Percentiles rank a stretch among this genome's conserved stretches.
Conservation (phyloP, 2,329 filamentous ascomycete species). For the Fusarium avenaceum region DNA sequence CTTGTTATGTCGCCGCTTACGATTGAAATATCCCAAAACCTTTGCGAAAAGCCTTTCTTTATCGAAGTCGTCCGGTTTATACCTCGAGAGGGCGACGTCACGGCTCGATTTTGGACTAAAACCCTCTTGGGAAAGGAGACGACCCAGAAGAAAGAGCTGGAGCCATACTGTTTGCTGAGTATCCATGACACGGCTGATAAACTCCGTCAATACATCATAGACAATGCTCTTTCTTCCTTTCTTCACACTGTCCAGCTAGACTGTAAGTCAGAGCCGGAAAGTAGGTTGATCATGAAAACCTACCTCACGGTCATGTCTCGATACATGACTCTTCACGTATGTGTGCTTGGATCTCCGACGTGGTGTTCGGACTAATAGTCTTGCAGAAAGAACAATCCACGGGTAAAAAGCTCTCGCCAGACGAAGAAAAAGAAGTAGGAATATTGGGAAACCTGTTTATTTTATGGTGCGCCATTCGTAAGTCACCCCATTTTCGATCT, state of each 20-base stretch:
- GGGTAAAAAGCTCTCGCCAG: neutral
- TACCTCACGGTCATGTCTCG: conserved; percentile 41
- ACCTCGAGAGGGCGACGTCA: conserved; percentile 55
- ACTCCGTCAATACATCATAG: conserved; percentile 56
- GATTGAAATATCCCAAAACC: conserved; percentile 58
- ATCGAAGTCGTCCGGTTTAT: conserved; percentile 60
- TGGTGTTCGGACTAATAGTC: neutral
- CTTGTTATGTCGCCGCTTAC: conserved; percentile 44
- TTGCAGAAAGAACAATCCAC: neutral
- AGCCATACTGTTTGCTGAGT: conserved; percentile 58
- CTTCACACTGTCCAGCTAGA: conserved; percentile 42
- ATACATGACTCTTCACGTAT: conserved; percentile 45
- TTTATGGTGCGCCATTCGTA: conserved; percentile 64
- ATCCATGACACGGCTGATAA: conserved; percentile 53
- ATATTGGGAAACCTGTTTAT: conserved; percentile 59
- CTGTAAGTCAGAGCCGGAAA: neutral
- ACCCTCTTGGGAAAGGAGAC: conserved; percentile 40
- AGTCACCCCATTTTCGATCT: conserved; percentile 41
- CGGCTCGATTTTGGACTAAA: conserved; percentile 57
- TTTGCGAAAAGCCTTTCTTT: conserved; percentile 54
- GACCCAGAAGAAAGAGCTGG: conserved; percentile 52
- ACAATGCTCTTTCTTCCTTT: conserved; percentile 48
- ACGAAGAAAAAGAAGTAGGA: conserved; percentile 48
- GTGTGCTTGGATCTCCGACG: neutral
- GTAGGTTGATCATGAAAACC: conserved; percentile 40